These are phyloP conservation scores for Fusarium chlamydosporum DNA, from an alignment of 2,329 filamentous ascomycete species.

Conservation along the genomic window DNA sequence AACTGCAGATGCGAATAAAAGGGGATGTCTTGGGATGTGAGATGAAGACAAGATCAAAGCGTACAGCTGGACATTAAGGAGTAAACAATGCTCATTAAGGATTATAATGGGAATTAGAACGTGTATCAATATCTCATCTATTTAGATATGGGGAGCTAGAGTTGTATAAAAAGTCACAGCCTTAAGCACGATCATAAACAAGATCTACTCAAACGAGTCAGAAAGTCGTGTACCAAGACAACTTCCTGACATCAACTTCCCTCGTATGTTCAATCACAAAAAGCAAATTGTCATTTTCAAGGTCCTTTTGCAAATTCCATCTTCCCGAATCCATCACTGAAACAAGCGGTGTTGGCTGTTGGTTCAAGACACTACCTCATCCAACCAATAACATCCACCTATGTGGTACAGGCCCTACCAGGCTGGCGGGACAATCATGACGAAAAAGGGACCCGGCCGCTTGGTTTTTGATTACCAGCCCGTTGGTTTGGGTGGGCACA, in stretches of 20 bases:
- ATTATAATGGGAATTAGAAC: too few species aligned
- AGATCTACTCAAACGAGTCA: not conserved
- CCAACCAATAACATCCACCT: conserved; percentile 1
- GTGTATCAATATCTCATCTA: not conserved
- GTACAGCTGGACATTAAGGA: too few species aligned
- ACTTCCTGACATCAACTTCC: not conserved
- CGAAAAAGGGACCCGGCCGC: conserved; percentile 19
- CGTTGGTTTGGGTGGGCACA: conserved; percentile 8
- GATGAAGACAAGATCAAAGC: not conserved
- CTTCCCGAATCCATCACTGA: not conserved
- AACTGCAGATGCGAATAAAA: conserved; percentile 4
- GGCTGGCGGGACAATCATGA: conserved; percentile 13
- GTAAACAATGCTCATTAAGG: too few species aligned
- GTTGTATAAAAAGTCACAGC: not conserved
- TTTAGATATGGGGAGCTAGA: not conserved
- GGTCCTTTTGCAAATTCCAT: conserved; percentile 26
- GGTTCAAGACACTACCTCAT: conserved; percentile 1
- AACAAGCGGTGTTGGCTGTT: conserved; percentile 35
- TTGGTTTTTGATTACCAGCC: conserved; percentile 18
- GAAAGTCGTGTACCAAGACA: not conserved
- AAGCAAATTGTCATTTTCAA: conserved; percentile 23
- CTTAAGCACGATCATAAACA: not conserved
- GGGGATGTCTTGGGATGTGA: not conserved
- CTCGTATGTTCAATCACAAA: not conserved
- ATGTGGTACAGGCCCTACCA: conserved; percentile 30